Percentiles rank a stretch among this genome's conserved stretches.
These are phyloP conservation scores for Pythium chondricola DNA, from an alignment of 352 stramenopile genomes.

Conservation along the genomic window DNA sequence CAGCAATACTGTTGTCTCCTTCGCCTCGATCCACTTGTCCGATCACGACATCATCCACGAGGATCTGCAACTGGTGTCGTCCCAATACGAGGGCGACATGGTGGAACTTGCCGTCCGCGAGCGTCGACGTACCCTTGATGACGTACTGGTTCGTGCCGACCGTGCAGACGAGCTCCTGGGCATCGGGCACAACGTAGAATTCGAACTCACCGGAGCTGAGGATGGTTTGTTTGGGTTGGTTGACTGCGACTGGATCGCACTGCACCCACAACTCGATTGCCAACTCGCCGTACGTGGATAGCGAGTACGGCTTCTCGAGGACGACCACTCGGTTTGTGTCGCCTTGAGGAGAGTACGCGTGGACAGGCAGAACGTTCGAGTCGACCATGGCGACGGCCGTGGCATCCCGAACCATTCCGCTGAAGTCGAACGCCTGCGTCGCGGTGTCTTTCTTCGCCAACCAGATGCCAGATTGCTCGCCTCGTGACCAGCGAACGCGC, in stretches of 20 bases:
- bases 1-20: conserved; percentile 18
- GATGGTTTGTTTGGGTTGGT: conserved; percentile 29
- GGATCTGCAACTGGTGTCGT: conserved; percentile 28
- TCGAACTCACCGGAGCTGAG: conserved; percentile 62
- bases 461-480: conserved; percentile 79
- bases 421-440: conserved; percentile 34
- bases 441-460: conserved; percentile 41
- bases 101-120: conserved; percentile 38
- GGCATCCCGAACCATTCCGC: conserved; percentile 21
- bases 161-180: conserved; percentile 44
- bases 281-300: conserved; percentile 57
- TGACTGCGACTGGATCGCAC: conserved; percentile 16
- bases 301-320: conserved; percentile 45
- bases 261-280: conserved; percentile 69
- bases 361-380: conserved; percentile 29
- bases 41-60: conserved; percentile 38
- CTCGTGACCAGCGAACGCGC: conserved; percentile 73
- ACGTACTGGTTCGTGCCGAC: conserved; percentile 36
- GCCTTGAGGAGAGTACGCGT: conserved; percentile 55
- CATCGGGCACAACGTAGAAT: conserved; percentile 28
- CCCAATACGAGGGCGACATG: conserved; percentile 57
- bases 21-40: conserved; percentile 24
- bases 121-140: conserved; percentile 17
- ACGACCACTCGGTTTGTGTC: conserved; percentile 41
- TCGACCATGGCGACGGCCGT: conserved; percentile 51